These are phyloP conservation scores for Zelonia costaricensis DNA, from an alignment of 208 protist genomes.

Conservation along the genomic window DNA sequence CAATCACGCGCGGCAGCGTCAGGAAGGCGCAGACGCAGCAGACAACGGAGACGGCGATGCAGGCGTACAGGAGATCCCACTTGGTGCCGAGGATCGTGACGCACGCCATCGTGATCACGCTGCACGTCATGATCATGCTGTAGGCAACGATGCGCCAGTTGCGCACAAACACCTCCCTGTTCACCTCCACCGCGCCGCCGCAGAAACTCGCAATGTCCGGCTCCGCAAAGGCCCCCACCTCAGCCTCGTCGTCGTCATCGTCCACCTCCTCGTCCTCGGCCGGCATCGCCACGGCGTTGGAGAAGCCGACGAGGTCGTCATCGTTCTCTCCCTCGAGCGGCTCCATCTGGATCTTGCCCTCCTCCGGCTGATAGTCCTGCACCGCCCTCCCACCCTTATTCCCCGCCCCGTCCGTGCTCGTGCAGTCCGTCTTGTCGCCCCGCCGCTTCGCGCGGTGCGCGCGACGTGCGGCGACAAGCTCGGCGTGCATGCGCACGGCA, in stretches of 20 bases:
- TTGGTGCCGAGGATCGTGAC: constrained; percentile 30
- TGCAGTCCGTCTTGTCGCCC: neutral
- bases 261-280: neutral
- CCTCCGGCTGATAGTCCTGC: neutral
- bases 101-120: constrained; percentile 32
- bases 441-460: neutral
- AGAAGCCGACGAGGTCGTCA: neutral
- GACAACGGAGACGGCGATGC: constrained; percentile 22
- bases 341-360: neutral
- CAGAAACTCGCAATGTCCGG: constrained; percentile 16
- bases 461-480: constrained; percentile 5
- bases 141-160: constrained; percentile 49
- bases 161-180: constrained; percentile 38
- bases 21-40: constrained; percentile 43
- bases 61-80: constrained; percentile 18
- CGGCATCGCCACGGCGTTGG: neutral
- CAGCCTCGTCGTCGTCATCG: neutral
- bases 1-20: constrained; percentile 41
- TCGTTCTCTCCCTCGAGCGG: neutral
- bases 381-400: too few relatives aligned
- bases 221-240: too few relatives aligned
- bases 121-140: constrained; percentile 38
- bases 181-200: constrained; percentile 44
- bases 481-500: constrained; percentile 11
- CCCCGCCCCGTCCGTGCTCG: too few relatives aligned